Conservation (phyloP, 2,329 filamentous ascomycete genomes). For the Penicillium expansum region DNA sequence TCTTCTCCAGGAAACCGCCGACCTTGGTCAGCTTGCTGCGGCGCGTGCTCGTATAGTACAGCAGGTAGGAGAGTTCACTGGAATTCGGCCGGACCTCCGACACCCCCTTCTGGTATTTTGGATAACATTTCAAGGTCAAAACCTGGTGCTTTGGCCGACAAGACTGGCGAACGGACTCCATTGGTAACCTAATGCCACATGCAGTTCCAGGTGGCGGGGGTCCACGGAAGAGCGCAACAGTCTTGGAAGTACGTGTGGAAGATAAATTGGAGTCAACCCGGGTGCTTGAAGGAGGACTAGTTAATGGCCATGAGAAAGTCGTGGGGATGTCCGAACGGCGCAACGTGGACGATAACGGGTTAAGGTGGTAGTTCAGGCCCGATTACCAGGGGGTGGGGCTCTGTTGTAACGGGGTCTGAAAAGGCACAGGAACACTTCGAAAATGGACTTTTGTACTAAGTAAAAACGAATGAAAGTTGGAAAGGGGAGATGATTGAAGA, state of each 20-base stretch:
- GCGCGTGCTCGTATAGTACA: constrained; percentile 94
- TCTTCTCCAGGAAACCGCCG: constrained; percentile 89
- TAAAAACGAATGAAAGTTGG: neutral
- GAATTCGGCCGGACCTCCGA: constrained; percentile 94
- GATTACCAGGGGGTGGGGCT: constrained; percentile 28
- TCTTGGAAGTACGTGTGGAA: neutral
- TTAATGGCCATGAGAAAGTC: constrained; percentile 16
- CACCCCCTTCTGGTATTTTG: constrained; percentile 83
- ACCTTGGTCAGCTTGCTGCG: constrained; percentile 96
- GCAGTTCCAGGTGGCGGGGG: constrained; percentile 3
- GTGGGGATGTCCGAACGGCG: constrained; percentile 8
- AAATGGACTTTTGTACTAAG: neutral
- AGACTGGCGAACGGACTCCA: constrained; percentile 59
- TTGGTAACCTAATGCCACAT: constrained; percentile 28
- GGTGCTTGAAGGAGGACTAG: neutral
- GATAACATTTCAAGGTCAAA: constrained; percentile 93
- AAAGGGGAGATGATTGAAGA: neutral
- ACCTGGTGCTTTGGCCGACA: constrained; percentile 94
- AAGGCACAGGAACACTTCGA: too few relatives aligned
- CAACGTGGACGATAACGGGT: constrained; percentile 24
- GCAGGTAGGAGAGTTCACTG: constrained; percentile 92
- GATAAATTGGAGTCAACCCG: neutral
- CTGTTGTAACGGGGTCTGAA: neutral
- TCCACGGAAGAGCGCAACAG: constrained; percentile 6
- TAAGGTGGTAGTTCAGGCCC: constrained; percentile 25